Conservation (phyloP, 768 basidiomycete species). For the Boletus subparvulus region DNA sequence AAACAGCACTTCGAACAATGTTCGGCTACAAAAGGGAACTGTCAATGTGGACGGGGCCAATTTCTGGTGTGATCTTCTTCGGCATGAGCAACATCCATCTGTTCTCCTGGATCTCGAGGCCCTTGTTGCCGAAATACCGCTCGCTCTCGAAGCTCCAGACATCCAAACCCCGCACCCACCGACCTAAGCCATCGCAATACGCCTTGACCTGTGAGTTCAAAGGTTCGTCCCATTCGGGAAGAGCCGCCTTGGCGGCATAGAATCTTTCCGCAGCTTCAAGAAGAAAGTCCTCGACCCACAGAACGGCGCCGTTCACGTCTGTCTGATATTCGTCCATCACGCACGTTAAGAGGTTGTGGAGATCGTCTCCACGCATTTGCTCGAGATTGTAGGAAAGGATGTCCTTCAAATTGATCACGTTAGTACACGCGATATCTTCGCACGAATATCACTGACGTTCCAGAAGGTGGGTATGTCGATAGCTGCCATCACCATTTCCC, state of each 20-base stretch:
- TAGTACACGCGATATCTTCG: neutral
- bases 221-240: slow-evolving; percentile 40
- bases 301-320: slow-evolving; percentile 14
- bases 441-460: slow-evolving; percentile 27
- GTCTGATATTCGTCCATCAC: slow-evolving; percentile 43
- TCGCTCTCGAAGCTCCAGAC: slow-evolving; percentile 50
- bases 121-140: slow-evolving; percentile 40
- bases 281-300: slow-evolving; percentile 11
- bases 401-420: slow-evolving; percentile 18
- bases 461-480: slow-evolving; percentile 37
- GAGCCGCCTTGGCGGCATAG: slow-evolving; percentile 7
- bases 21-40: neutral
- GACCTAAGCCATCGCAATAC: slow-evolving; percentile 48
- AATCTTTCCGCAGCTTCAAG: neutral
- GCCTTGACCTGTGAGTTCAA: neutral
- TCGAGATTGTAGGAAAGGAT: slow-evolving; percentile 33
- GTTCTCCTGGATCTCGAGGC: slow-evolving; percentile 30
- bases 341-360: slow-evolving; percentile 46
- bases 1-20: neutral
- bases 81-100: slow-evolving; percentile 35
- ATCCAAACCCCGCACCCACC: slow-evolving; percentile 52
- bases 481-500: slow-evolving; percentile 23
- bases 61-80: neutral
- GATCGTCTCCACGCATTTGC: slow-evolving; percentile 27
- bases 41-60: slow-evolving; percentile 8